Evolutionary conservation across 2,329 filamentous ascomycete species (phyloP).

Genomic region (Penicillium aurantiogriseum): DNA sequence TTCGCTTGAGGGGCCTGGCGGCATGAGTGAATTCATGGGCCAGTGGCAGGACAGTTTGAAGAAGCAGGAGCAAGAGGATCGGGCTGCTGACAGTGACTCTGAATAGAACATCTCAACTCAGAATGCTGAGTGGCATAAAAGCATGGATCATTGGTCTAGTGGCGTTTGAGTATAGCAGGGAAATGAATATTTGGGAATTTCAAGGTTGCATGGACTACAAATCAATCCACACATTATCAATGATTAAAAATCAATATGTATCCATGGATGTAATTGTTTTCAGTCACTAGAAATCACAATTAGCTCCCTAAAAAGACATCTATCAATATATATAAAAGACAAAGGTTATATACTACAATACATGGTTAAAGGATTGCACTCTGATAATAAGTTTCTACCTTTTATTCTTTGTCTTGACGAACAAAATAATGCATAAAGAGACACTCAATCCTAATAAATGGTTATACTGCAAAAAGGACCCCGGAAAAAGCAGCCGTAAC

Average conservation of each 20-base stretch:
- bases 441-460: neutral
- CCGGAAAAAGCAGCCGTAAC: neutral
- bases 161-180: conserved; percentile 14
- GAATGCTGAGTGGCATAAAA: neutral
- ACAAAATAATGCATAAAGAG: neutral
- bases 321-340: neutral
- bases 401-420: neutral
- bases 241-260: neutral
- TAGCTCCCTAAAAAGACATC: too few relatives aligned
- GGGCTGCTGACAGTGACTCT: conserved; percentile 35
- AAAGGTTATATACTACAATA: neutral
- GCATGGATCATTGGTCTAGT: neutral
- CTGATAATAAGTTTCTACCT: neutral
- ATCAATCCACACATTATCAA: neutral
- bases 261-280: neutral
- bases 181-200: neutral
- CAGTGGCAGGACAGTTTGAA: conserved; percentile 66
- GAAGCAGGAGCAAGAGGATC: conserved; percentile 42
- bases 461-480: too few relatives aligned
- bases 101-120: conserved; percentile 8
- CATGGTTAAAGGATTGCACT: neutral
- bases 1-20: conserved; percentile 65
- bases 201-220: neutral
- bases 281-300: neutral
- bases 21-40: conserved; percentile 75